Conservation (phyloP, 2,329 filamentous ascomycete genomes). For the Aspergillus floridensis region DNA sequence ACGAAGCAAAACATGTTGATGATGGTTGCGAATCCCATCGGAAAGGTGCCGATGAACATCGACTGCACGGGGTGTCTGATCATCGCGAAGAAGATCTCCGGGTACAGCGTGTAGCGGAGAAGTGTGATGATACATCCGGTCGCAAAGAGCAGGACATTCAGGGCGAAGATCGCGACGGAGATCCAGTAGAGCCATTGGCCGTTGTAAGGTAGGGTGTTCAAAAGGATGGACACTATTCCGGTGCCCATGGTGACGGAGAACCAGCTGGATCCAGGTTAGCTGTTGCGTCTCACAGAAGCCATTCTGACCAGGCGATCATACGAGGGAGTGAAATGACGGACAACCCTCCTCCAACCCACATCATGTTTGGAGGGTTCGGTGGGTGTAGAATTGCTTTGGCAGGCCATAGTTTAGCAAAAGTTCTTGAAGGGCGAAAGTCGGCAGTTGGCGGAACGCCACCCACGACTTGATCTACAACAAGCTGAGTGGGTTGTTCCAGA, state of each 20-base stretch:
- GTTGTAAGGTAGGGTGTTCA: conserved; percentile 40
- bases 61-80: conserved; percentile 64
- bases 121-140: conserved; percentile 49
- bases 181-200: conserved; percentile 40
- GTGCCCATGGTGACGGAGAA: conserved; percentile 45
- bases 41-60: conserved; percentile 66
- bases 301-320: conserved; percentile 14
- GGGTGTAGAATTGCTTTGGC: neutral
- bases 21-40: conserved; percentile 68
- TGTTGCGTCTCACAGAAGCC: neutral
- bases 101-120: conserved; percentile 63
- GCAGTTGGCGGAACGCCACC: neutral
- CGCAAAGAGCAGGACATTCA: conserved; percentile 38
- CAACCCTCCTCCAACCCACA: conserved; percentile 35
- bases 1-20: conserved; percentile 63
- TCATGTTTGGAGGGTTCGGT: conserved; percentile 32
- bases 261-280: conserved; percentile 30
- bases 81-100: conserved; percentile 65
- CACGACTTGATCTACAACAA: neutral
- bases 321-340: conserved; percentile 47
- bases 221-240: conserved; percentile 41
- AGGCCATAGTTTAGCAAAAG: neutral
- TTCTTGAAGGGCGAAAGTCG: neutral
- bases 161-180: conserved; percentile 35
- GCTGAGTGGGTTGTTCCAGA: neutral